These are phyloP conservation scores for Hyphodiscus hymeniophilus DNA, from an alignment of 495 filamentous ascomycete genomes.

Conservation along the genomic window DNA sequence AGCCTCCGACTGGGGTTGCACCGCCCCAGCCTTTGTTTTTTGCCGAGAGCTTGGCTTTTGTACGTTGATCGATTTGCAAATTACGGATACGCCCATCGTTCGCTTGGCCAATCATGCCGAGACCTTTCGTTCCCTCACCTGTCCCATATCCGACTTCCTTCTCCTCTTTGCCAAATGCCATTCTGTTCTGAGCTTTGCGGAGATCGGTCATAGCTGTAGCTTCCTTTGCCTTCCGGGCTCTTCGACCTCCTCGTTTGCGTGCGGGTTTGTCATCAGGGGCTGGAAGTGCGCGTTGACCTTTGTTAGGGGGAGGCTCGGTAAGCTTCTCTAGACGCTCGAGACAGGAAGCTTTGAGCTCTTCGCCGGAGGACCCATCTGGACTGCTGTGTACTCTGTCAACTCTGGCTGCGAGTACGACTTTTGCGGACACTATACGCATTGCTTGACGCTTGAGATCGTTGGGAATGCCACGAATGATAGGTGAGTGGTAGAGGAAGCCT, in stretches of 20 bases:
- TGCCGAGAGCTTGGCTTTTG: conserved; percentile 82
- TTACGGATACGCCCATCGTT: conserved; percentile 82
- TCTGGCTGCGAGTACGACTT: conserved; percentile 84
- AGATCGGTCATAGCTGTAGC: conserved; percentile 95
- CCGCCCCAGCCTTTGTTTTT: conserved; percentile 95
- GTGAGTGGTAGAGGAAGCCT: conserved; percentile 88
- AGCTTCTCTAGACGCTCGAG: conserved; percentile 88
- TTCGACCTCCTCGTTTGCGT: conserved; percentile 83
- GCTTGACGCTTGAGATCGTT: conserved; percentile 86
- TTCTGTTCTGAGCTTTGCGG: conserved; percentile 90
- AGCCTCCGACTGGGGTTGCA: conserved; percentile 56
- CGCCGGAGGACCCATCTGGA: conserved; percentile 74
- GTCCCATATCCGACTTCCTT: conserved; percentile 87
- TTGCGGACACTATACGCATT: conserved; percentile 90
- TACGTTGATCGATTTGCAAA: conserved; percentile 86
- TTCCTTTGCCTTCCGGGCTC: conserved; percentile 93
- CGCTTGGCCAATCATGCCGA: conserved; percentile 90
- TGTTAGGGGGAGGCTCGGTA: conserved; percentile 87
- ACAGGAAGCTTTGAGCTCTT: conserved; percentile 76
- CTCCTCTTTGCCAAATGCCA: conserved; percentile 95
- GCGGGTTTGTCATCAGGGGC: conserved; percentile 94
- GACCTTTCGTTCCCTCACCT: conserved; percentile 75
- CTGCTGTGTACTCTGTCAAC: conserved; percentile 80
- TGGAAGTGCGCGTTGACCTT: conserved; percentile 78
- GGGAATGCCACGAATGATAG: conserved; percentile 75